Base-by-base conservation (phyloP, 345 rosid genomes). In the Salix purpurea region DNA sequence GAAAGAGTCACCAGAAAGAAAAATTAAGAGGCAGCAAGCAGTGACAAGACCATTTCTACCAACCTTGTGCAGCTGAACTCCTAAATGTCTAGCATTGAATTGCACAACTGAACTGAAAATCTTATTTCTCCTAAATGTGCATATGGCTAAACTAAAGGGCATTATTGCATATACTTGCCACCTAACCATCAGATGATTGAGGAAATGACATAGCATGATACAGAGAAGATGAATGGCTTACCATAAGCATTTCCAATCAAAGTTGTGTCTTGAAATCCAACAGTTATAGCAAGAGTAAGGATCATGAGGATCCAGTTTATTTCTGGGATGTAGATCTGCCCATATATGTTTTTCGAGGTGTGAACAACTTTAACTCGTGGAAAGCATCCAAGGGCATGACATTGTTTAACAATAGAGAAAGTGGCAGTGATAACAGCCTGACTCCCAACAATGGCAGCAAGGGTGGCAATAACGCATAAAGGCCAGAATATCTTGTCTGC, bases 251-350 rank as follows among this genome's bases (percentile, higher is more conserved):
- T 90, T 86, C 97, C 98, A 67, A 92, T 91, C 72, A 84, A 81
- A 78, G 90, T 89, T 74, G 95, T 91, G 83, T 91, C 91, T 71
- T 5, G 90, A 78, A 94, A 90, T 76, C 97, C 97, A 70, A 92
- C 62, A 72, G 97, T 85, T 83, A 92, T 65, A 65, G 94, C 87
- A 83, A 94, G 97, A 44, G 97, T 92, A 37, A 94, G 88, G 80
- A 91, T 80, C 98, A 94, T 92, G 77, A 94, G 90, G 82, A 92
- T 92, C 98, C 97, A 94, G 84, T 94, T 94, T 78, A 94, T 94
- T 81, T 92, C 95, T 6, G 98, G 97, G 88, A 94, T 91, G 83
- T 94, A 94, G 79, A 94, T 93, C 85, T 92, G 97, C 81, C 98
- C 97, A 80, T 86, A 86, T 71, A 88, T 87, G 78, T 91, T 89